phyloP scores from a whole-genome alignment of 495 filamentous ascomycete species.

The Cercophora samala region DNA sequence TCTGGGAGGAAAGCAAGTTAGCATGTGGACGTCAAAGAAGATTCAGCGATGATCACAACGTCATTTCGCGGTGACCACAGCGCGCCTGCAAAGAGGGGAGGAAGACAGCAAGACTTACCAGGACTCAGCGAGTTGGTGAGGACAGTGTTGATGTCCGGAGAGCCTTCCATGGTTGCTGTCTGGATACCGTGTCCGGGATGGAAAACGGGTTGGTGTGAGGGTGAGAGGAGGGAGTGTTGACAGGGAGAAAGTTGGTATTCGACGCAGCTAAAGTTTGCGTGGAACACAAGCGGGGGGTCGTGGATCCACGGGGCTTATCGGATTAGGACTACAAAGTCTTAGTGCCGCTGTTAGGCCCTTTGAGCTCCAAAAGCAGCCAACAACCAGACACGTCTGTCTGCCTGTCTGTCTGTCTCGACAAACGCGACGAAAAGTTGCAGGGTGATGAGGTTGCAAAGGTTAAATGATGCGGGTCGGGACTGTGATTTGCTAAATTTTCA shows the following conservation, averaged over 20 bases:
- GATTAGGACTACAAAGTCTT: constrained; percentile 20
- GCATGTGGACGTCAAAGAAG: constrained; percentile 8
- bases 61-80: background rate
- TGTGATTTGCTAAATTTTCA: constrained; percentile 31
- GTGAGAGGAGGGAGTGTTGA: constrained; percentile 27
- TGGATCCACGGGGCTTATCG: constrained; percentile 32
- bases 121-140: constrained; percentile 87
- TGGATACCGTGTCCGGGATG: constrained; percentile 23
- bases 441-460: background rate
- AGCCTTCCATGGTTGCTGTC: constrained; percentile 45
- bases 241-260: constrained; percentile 31
- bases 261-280: constrained; percentile 39
- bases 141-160: constrained; percentile 59
- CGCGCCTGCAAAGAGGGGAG: constrained; percentile 6
- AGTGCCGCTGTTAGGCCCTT: background rate
- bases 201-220: constrained; percentile 30
- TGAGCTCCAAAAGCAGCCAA: constrained; percentile 5
- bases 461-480: constrained; percentile 22
- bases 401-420: background rate
- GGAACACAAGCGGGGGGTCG: constrained; percentile 35
- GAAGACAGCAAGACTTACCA: constrained; percentile 54
- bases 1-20: constrained; percentile 53
- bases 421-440: constrained; percentile 3
- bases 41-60: constrained; percentile 17
- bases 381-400: background rate